Percentiles rank a stretch among this genome's conserved stretches.
Conservation (phyloP, 352 stramenopile species). For the Pythium utonaiense region DNA sequence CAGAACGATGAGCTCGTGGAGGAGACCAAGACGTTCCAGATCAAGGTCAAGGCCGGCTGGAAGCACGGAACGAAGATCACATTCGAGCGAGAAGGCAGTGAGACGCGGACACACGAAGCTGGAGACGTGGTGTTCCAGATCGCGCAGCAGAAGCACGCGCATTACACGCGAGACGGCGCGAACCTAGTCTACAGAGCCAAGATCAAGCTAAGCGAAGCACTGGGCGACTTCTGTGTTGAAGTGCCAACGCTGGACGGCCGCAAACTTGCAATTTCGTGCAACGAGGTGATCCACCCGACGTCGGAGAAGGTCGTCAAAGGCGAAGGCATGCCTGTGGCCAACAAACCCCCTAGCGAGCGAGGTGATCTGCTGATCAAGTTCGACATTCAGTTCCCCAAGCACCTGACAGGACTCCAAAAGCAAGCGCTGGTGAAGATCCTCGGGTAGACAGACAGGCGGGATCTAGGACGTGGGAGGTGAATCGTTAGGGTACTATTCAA, state of each 20-base stretch:
- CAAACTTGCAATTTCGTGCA: slow-evolving; percentile 90
- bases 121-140: slow-evolving; percentile 95
- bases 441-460: slow-evolving; percentile 12
- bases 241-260: slow-evolving; percentile 96
- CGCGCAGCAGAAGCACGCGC: slow-evolving; percentile 69
- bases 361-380: slow-evolving; percentile 95
- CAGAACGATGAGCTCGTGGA: slow-evolving; percentile 73
- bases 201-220: slow-evolving; percentile 94
- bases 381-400: slow-evolving; percentile 94
- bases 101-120: slow-evolving; percentile 90
- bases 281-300: slow-evolving; percentile 90
- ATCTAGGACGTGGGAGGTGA: background rate
- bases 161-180: slow-evolving; percentile 90
- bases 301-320: slow-evolving; percentile 90
- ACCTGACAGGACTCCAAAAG: slow-evolving; percentile 92
- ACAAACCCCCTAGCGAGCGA: slow-evolving; percentile 36
- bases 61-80: slow-evolving; percentile 94
- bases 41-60: slow-evolving; percentile 93
- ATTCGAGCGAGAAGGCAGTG: slow-evolving; percentile 91
- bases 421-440: slow-evolving; percentile 79
- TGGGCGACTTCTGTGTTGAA: slow-evolving; percentile 92
- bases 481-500: slow-evolving; percentile 6
- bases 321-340: slow-evolving; percentile 94
- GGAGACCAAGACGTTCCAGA: slow-evolving; percentile 80
- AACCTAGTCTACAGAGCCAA: slow-evolving; percentile 92